These are phyloP conservation scores for Parietaria judaica DNA, from an alignment of 306 rosid species.

Conservation along the genomic window DNA sequence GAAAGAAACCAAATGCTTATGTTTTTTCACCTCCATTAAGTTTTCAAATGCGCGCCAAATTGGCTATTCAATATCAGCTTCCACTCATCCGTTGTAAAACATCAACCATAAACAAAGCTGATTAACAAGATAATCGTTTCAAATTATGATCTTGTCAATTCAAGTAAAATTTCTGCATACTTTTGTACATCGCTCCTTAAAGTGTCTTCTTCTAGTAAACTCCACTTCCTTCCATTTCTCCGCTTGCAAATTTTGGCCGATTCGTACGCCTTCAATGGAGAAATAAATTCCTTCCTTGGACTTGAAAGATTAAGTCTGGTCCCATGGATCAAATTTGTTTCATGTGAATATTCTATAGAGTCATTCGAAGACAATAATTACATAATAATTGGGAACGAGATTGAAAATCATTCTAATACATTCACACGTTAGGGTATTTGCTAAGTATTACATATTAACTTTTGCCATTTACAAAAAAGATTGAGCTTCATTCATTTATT, in stretches of 20 bases:
- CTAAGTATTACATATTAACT: too few relatives aligned
- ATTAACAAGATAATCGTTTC: too few relatives aligned
- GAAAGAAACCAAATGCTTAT: too few relatives aligned
- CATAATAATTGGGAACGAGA: background rate
- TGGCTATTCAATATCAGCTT: too few relatives aligned
- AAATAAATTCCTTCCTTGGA: conserved; percentile 27
- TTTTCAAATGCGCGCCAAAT: too few relatives aligned
- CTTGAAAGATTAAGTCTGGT: conserved; percentile 31
- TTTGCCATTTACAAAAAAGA: too few relatives aligned
- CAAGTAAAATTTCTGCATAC: conserved; percentile 28
- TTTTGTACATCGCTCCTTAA: conserved; percentile 49
- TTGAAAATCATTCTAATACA: too few relatives aligned
- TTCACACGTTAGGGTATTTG: too few relatives aligned
- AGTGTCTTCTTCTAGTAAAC: conserved; percentile 59
- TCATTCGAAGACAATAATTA: conserved; percentile 58
- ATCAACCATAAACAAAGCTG: too few relatives aligned
- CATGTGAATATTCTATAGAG: conserved; percentile 41
- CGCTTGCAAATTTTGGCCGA: conserved; percentile 20
- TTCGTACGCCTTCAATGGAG: conserved; percentile 42
- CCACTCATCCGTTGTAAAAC: too few relatives aligned
- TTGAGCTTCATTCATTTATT: background rate
- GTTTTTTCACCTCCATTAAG: too few relatives aligned
- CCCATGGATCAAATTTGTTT: background rate
- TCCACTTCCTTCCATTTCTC: conserved; percentile 53
- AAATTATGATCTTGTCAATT: too few relatives aligned